These are phyloP conservation scores for Aspergillus proliferans DNA, from an alignment of 2,329 filamentous ascomycete genomes.

Conservation along the genomic window DNA sequence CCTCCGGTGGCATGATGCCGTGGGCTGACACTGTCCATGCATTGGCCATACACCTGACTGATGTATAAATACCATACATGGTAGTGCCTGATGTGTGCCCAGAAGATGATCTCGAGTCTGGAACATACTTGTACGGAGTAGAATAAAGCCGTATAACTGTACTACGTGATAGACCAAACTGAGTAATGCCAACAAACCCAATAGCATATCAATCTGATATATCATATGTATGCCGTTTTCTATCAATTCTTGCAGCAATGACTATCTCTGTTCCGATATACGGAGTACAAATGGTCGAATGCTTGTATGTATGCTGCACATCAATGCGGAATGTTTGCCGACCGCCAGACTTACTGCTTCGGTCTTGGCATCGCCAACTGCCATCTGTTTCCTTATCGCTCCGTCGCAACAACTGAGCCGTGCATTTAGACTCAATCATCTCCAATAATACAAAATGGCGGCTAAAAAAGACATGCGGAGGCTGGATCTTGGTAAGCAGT, in stretches of 20 bases:
- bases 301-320: background rate
- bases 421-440: background rate
- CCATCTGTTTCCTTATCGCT: slow-evolving; percentile 7
- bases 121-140: too few species aligned
- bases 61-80: background rate
- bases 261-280: too few species aligned
- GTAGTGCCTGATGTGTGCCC: background rate
- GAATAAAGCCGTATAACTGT: too few species aligned
- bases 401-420: background rate
- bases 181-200: too few species aligned
- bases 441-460: slow-evolving; percentile 46
- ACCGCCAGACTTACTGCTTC: slow-evolving; percentile 12
- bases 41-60: background rate
- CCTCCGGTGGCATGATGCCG: too few species aligned
- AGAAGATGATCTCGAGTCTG: too few species aligned
- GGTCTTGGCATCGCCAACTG: slow-evolving; percentile 13
- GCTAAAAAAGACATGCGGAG: slow-evolving; percentile 71
- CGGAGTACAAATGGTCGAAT: background rate
- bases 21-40: too few species aligned
- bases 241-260: too few species aligned
- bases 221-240: too few species aligned
- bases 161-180: too few species aligned
- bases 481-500: slow-evolving; percentile 61
- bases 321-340: background rate
- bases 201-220: too few species aligned